phyloP scores from a whole-genome alignment of 108 stramenopile species.

The Cyclotella baltica region DNA sequence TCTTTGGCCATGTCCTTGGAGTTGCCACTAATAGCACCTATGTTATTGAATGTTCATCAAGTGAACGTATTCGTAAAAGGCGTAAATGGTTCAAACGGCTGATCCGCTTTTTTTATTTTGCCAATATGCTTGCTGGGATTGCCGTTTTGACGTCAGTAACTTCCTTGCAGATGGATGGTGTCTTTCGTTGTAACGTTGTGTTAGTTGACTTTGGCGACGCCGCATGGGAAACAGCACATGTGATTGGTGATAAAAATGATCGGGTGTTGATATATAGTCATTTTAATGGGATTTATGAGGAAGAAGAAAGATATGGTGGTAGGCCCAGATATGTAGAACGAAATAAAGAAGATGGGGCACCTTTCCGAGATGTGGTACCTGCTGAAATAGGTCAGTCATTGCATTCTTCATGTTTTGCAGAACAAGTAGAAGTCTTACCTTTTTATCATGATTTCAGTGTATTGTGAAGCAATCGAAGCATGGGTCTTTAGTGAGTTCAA shows the following conservation, averaged over 20 bases:
- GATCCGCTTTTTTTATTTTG: slow-evolving; percentile 21
- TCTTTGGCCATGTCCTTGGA: slow-evolving; percentile 18
- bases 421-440: too few species aligned
- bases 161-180: slow-evolving; percentile 7
- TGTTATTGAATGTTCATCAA: background rate
- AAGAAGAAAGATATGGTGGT: slow-evolving; percentile 13
- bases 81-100: slow-evolving; percentile 2
- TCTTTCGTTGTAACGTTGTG: slow-evolving; percentile 10
- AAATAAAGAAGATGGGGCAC: slow-evolving; percentile 32
- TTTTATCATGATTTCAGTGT: too few species aligned
- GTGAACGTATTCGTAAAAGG: background rate
- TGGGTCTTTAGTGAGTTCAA: slow-evolving; percentile 3
- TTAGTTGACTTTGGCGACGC: slow-evolving; percentile 35
- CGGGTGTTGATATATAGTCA: slow-evolving; percentile 33
- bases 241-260: background rate
- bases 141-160: slow-evolving; percentile 2
- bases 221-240: slow-evolving; percentile 31
- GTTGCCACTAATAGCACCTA: background rate
- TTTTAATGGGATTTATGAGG: slow-evolving; percentile 43
- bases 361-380: slow-evolving; percentile 5
- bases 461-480: slow-evolving; percentile 26
- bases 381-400: too few species aligned
- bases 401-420: too few species aligned
- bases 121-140: slow-evolving; percentile 4
- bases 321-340: slow-evolving; percentile 33